Conservation (phyloP, 305 asterid genomes). For the Fraxinus sp. region DNA sequence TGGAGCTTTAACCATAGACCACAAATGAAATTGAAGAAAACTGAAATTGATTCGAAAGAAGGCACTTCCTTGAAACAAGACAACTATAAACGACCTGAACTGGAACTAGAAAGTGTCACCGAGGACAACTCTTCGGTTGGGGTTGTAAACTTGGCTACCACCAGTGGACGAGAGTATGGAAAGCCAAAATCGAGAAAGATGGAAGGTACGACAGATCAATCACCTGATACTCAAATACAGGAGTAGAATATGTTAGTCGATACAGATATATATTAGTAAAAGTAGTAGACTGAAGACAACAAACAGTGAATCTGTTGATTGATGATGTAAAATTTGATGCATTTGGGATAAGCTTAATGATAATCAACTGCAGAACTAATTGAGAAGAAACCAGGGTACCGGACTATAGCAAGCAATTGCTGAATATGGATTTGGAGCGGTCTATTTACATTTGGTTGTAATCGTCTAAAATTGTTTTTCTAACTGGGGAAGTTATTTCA, state of each 20-base stretch:
- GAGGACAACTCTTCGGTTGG: slow-evolving; percentile 21
- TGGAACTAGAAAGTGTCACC: slow-evolving; percentile 26
- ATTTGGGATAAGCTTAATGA: background rate
- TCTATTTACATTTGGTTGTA: background rate
- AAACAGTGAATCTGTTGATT: slow-evolving; percentile 25
- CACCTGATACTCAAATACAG: background rate
- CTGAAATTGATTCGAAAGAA: slow-evolving; percentile 13
- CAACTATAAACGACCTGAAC: slow-evolving; percentile 32
- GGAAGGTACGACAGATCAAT: slow-evolving; percentile 25
- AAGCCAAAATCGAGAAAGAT: slow-evolving; percentile 28
- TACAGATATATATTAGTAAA: slow-evolving; percentile 21
- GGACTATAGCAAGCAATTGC: background rate
- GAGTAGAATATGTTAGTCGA: slow-evolving; percentile 24
- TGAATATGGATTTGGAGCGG: background rate
- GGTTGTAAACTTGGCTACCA: slow-evolving; percentile 14
- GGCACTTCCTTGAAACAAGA: slow-evolving; percentile 21
- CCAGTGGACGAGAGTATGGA: slow-evolving; percentile 27
- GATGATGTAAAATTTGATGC: slow-evolving; percentile 1
- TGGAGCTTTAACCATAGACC: slow-evolving; percentile 71
- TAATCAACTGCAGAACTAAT: background rate
- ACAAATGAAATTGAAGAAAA: slow-evolving; percentile 34
- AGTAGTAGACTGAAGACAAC: slow-evolving; percentile 35
- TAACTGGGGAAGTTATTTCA: background rate
- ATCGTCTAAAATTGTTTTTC: background rate
- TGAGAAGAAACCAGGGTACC: background rate